phyloP scores from a whole-genome alignment of 495 filamentous ascomycete species.

The Xylaria nigripes region DNA sequence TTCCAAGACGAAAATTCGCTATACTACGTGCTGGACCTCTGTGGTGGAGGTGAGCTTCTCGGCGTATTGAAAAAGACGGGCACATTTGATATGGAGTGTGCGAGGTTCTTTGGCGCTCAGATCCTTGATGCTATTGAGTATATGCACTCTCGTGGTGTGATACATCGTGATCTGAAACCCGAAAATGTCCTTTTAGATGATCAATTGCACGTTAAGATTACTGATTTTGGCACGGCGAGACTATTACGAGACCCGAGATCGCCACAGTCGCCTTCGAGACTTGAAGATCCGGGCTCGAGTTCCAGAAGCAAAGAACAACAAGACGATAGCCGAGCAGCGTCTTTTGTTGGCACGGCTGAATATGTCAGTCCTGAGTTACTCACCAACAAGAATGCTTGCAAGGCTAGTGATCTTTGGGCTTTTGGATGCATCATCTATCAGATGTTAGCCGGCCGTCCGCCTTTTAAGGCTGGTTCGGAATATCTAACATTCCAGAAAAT shows the following conservation, averaged over 20 bases:
- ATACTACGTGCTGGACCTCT: conserved; percentile 94
- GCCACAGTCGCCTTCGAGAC: conserved; percentile 30
- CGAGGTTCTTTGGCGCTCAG: conserved; percentile 89
- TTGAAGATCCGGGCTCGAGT: conserved; percentile 30
- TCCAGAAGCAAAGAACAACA: conserved; percentile 36
- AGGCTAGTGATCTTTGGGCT: conserved; percentile 96
- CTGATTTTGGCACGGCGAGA: conserved; percentile 97
- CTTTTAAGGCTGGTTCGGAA: conserved; percentile 96
- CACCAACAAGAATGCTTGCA: conserved; percentile 93
- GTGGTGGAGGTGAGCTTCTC: conserved; percentile 84
- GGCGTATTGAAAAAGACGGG: conserved; percentile 88
- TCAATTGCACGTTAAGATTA: conserved; percentile 97
- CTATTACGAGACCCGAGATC: conserved; percentile 64
- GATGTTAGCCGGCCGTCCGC: conserved; percentile 82
- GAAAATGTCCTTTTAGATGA: conserved; percentile 95
- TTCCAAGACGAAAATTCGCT: conserved; percentile 95
- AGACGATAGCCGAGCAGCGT: conserved; percentile 63
- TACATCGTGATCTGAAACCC: conserved; percentile 94
- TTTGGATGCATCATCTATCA: conserved; percentile 99
- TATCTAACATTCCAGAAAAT: conserved; percentile 99
- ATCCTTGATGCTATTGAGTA: conserved; percentile 96
- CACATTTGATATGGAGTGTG: conserved; percentile 94
- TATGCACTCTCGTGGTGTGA: conserved; percentile 94
- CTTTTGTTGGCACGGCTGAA: conserved; percentile 97
- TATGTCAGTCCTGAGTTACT: conserved; percentile 96